A percentile compares a stretch with the other conserved stretches of the same genome.
phyloP scores from a whole-genome alignment of 495 filamentous ascomycete species.

The Tuber melanosporum region DNA sequence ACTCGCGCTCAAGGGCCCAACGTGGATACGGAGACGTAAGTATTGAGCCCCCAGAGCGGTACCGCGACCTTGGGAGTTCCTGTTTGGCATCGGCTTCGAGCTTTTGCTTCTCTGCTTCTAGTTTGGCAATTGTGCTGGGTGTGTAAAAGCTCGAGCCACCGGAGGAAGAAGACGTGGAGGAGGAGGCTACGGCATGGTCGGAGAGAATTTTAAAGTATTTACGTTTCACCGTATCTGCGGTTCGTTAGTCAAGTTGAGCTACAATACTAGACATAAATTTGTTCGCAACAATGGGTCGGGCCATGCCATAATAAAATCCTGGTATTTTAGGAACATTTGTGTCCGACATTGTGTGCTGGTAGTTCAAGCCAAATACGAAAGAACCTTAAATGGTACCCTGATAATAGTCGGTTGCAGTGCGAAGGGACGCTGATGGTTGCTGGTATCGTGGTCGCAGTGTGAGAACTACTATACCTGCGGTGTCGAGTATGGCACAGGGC shows the following conservation, averaged over 20 bases:
- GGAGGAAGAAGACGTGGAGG: constrained; percentile 15
- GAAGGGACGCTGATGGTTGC: not conserved
- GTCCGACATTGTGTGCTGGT: not conserved
- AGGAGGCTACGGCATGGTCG: constrained; percentile 38
- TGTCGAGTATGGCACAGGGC: not conserved
- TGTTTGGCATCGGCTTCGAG: not conserved
- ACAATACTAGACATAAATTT: not conserved
- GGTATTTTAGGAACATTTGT: constrained; percentile 39
- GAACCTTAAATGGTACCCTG: not conserved
- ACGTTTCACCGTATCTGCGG: constrained; percentile 44
- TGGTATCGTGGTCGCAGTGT: not conserved
- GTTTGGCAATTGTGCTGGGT: constrained; percentile 19
- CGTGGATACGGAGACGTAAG: not conserved
- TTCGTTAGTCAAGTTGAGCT: not conserved
- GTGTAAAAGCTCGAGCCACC: constrained; percentile 27
- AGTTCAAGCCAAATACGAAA: not conserved
- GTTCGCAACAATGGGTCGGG: not conserved
- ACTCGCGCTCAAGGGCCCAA: not conserved
- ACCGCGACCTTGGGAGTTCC: not conserved
- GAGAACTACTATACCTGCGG: too few relatives aligned
- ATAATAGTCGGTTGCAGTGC: not conserved
- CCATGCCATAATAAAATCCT: constrained; percentile 48
- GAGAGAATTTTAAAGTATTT: constrained; percentile 50
- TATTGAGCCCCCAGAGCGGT: not conserved
- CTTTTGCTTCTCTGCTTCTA: constrained; percentile 17